Percentiles rank a stretch among this genome's conserved stretches.
These are phyloP conservation scores for Arthrobotrys entomopaga DNA, from an alignment of 2,329 filamentous ascomycete genomes.

Conservation along the genomic window DNA sequence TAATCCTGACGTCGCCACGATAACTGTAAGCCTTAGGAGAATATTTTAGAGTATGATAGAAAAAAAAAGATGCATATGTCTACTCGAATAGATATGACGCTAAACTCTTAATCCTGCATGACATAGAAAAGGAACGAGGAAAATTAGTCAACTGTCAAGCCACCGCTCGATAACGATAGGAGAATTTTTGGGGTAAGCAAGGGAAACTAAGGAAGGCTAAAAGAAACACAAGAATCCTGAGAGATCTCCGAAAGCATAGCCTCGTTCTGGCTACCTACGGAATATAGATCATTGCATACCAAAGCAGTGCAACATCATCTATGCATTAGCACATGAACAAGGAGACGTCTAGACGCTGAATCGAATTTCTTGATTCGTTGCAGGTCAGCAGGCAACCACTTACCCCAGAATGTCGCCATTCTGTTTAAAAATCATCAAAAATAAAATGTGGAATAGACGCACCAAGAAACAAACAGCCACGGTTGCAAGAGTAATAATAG, in stretches of 20 bases:
- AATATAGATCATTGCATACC: constrained; percentile 16
- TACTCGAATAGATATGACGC: neutral
- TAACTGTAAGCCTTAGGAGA: constrained; percentile 1
- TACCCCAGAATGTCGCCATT: constrained; percentile 5
- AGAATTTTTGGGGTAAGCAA: constrained; percentile 14
- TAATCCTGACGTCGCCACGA: no score
- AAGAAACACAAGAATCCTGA: no score
- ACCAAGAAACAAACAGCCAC: constrained; percentile 4
- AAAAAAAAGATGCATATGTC: neutral
- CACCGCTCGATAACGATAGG: constrained; percentile 14
- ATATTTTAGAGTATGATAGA: neutral
- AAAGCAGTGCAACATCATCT: neutral
- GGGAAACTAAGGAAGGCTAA: no score
- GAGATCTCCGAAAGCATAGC: constrained; percentile 9
- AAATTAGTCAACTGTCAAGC: neutral
- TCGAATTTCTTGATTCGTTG: constrained; percentile 24
- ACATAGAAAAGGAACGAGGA: neutral
- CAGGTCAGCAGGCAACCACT: constrained; percentile 18
- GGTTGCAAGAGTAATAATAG: constrained; percentile 16
- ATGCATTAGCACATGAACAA: neutral
- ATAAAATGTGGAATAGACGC: neutral
- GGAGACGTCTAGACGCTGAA: neutral
- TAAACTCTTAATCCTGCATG: neutral
- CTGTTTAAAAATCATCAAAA: constrained; percentile 2
- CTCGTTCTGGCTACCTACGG: neutral